Conservation (phyloP, 2,329 filamentous ascomycete species). For the Alternaria alternata region DNA sequence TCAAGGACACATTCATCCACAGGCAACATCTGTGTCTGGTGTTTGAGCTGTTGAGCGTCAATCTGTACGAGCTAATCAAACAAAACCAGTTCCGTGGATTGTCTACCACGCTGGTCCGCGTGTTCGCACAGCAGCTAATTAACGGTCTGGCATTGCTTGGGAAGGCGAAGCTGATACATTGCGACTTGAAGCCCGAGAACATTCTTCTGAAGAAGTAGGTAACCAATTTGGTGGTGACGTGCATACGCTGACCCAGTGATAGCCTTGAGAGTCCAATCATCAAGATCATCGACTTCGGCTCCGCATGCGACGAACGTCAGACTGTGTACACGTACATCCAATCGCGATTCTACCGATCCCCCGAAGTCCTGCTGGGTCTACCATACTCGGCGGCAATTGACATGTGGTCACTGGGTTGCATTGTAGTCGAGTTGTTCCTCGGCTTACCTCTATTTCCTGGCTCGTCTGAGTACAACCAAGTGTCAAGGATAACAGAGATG, state of each 20-base stretch:
- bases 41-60: slow-evolving; percentile 95
- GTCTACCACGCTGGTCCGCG: slow-evolving; percentile 94
- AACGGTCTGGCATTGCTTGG: slow-evolving; percentile 92
- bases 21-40: slow-evolving; percentile 95
- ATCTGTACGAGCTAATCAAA: slow-evolving; percentile 98
- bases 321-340: slow-evolving; percentile 99
- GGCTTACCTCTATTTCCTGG: slow-evolving; percentile 94
- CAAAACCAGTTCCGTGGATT: slow-evolving; percentile 98
- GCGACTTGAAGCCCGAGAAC: slow-evolving; percentile 97
- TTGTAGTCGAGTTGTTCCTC: slow-evolving; percentile 96
- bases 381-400: slow-evolving; percentile 99
- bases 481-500: slow-evolving; percentile 97
- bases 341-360: slow-evolving; percentile 96
- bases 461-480: slow-evolving; percentile 98
- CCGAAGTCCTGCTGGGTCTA: slow-evolving; percentile 91
- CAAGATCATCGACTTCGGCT: slow-evolving; percentile 99
- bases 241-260: slow-evolving; percentile 21
- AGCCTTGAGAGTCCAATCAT: slow-evolving; percentile 97
- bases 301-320: slow-evolving; percentile 96
- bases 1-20: slow-evolving; percentile 99
- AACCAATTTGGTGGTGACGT: not conserved
- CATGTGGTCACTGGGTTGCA: slow-evolving; percentile 99
- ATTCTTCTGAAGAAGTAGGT: slow-evolving; percentile 90
- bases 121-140: slow-evolving; percentile 95
- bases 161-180: slow-evolving; percentile 96